Evolutionary conservation across 2,329 filamentous ascomycete species (phyloP), one percentile per base, ranked within the genome.

Genomic region (Pseudocercospora eumusae): DNA sequence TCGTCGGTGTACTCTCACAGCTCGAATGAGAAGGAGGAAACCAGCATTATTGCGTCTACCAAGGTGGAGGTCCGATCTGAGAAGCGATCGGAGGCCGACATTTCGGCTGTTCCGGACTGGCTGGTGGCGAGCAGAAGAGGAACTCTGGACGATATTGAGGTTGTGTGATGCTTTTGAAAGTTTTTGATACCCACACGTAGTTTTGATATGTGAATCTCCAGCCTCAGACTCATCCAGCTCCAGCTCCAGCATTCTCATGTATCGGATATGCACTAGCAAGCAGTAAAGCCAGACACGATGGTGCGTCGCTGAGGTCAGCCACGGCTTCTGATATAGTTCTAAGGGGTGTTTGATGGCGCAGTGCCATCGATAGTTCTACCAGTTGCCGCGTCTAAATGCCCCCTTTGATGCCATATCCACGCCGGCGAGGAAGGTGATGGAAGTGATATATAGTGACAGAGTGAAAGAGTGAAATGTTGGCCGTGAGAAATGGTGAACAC

Each of bases 71-170:
- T 62, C 33, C 23, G 45, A 20, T 62, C 56, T 13, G 60, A 62
- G 27, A 52, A 36, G 47, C 21, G 47, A 28, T 31, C 47, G n/a
- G 56, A 62, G n/a, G 31, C 33, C 0, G 60, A 57, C 3, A 62
- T 56, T 23, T 52, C 60, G 36, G 56, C 60, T 31, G 60, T 62
- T 11, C 60, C 60, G 11, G 60, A 59, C 25, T 62, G 60, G 60
- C 42, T 62, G n/a, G 36, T 55, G 55, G 60, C 60, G n/a, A 62
- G 60, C 18, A 56, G 60, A 25, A 40, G 60, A 56, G 60, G 60
- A 11, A 62, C 60, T 13, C 42, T 62, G 23, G 60, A 59, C n/a
- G 45, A 52, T 21, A 52, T 52, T 28, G 47, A 27, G 10, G 21
- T 50, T n/a, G 21, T 56, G 60, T 57, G 47, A 58, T 52, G 55